Evolutionary conservation across 495 filamentous ascomycete genomes (phyloP).

Genomic region (Penicillium bialowiezense): DNA sequence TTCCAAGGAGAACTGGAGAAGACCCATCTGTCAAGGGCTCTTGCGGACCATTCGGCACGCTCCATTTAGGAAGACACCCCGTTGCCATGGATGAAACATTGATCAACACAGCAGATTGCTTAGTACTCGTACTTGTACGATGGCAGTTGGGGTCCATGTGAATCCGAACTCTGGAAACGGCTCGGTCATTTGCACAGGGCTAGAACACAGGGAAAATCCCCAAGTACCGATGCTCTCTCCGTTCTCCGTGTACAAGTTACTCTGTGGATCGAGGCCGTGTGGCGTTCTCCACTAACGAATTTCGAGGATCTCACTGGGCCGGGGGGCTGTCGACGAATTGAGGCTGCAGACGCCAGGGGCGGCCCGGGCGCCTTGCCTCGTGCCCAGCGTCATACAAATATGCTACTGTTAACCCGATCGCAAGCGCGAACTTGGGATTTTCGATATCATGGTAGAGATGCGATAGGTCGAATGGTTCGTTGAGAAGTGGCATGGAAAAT

Average conservation of each 20-base stretch:
- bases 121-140: too few relatives aligned
- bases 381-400: neutral
- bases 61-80: neutral
- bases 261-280: neutral
- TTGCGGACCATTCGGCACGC: neutral
- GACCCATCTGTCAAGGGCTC: neutral
- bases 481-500: neutral
- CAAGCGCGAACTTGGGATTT: neutral
- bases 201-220: neutral
- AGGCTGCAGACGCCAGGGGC: neutral
- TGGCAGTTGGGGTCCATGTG: too few relatives aligned
- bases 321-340: neutral
- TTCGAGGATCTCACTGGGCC: neutral
- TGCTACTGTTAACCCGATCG: neutral
- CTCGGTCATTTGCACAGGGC: neutral
- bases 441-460: neutral
- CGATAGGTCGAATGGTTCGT: neutral
- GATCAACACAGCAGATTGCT: neutral
- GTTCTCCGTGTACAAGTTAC: too few relatives aligned
- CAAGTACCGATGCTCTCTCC: constrained; percentile 1
- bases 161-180: too few relatives aligned
- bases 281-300: constrained; percentile 4
- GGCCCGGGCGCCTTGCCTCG: neutral
- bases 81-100: neutral
- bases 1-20: neutral